phyloP scores from a whole-genome alignment of 1,284 basidiomycete species.

The Rhodotorula sp. region DNA sequence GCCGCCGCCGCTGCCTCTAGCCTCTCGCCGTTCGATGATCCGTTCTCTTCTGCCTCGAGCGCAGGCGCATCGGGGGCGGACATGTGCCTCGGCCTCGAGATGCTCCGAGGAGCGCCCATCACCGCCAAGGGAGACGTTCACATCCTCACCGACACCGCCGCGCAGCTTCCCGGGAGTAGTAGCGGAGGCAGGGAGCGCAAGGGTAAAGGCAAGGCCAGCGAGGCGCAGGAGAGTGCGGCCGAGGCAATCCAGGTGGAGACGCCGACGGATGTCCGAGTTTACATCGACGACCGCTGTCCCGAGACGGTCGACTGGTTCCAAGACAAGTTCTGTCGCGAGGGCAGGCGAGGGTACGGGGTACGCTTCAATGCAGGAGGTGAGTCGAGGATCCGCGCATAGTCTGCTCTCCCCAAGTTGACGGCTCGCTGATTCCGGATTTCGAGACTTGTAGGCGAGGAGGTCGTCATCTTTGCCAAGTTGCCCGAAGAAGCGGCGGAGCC shows the following conservation, averaged over 20 bases:
- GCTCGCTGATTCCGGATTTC: too few species aligned
- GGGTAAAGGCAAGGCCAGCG: neutral
- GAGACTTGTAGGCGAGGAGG: conserved; percentile 22
- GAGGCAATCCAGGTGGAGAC: conserved; percentile 31
- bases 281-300: conserved; percentile 31
- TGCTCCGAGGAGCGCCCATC: conserved; percentile 30
- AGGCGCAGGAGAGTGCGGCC: neutral
- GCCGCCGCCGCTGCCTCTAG: neutral
- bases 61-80: conserved; percentile 24
- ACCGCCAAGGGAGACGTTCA: conserved; percentile 8
- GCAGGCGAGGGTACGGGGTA: conserved; percentile 17
- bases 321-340: conserved; percentile 33
- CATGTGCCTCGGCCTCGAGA: conserved; percentile 40
- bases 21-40: conserved; percentile 40
- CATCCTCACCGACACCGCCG: neutral
- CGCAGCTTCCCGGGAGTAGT: neutral
- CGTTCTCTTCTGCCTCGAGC: conserved; percentile 28
- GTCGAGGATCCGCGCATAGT: neutral
- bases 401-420: neutral
- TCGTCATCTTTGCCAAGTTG: conserved; percentile 25
- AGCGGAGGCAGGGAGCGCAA: neutral
- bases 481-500: neutral
- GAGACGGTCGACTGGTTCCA: conserved; percentile 39
- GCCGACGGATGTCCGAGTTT: conserved; percentile 37
- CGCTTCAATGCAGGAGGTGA: conserved; percentile 31